Base-by-base conservation (phyloP, 2,329 filamentous ascomycete species). In the Fusarium brevicatenulatum region DNA sequence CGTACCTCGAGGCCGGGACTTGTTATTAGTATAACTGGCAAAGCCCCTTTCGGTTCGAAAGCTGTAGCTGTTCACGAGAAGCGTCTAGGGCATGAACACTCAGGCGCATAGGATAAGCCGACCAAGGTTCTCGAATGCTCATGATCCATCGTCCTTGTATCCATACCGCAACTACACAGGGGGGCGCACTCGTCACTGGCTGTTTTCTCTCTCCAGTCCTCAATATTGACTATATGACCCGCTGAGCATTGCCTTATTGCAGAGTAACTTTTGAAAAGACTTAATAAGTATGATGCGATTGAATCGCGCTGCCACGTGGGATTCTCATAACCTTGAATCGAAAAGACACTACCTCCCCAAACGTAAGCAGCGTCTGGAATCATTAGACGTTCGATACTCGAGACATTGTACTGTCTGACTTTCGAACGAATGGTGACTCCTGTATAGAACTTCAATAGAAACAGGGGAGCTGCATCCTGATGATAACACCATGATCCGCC, bases 31-130 rank as follows among this genome's bases (percentile, higher is more conserved):
- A 19, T 23, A 0, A 19, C 11, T 32, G 11, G 10, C 10, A 13
- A 11, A 13, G 21, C 28, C 2, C 7, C 15, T 50, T 34, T 13
- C 4, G 16, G 5, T 2, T 13, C 16, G 16, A 23, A 50, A 18
- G 47, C 15, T 23, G 15, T 32, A 2, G 2, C 28, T 18, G 0
- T 32, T 9, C 5, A 32, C 4, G 5, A 0, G 25, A 0, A n/a
- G 7, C 7, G 5, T 2, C 28, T 23, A 18, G 5, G 23, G 46
- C 1, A 3, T 23, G 28, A 23, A 9, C 7, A 21, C 3, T n/a
- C 9, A 9, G 9, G 11, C 2, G 5, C 12, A 32, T 32, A 32
- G 32, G 9, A 18, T 30, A 11, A 7, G 9, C 8, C 0, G 16
- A 47, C 30, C 2, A 12, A 9, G 28, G 7, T 4, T n/a, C 19